Conservation (phyloP, 345 rosid genomes). For the Crucihimalaya himalaica region DNA sequence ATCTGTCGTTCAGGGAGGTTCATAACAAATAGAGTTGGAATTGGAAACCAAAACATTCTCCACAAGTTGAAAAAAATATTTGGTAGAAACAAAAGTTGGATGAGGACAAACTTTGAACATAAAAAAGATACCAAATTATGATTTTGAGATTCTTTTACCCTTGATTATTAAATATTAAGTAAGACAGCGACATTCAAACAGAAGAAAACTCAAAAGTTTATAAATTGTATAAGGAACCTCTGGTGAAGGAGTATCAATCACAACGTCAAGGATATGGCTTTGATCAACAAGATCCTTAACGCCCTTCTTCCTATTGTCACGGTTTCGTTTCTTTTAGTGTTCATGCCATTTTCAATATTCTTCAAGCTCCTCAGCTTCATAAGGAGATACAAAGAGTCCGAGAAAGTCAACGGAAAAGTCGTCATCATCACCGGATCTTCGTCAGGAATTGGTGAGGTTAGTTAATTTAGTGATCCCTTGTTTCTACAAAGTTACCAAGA, state of each 20-base stretch:
- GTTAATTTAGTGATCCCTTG: neutral
- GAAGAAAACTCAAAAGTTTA: neutral
- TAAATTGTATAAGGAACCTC: neutral
- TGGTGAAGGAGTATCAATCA: neutral
- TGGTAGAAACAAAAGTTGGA: neutral
- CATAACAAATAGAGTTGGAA: neutral
- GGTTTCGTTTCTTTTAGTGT: constrained; percentile 40
- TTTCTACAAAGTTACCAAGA: neutral
- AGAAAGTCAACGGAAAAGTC: constrained; percentile 51
- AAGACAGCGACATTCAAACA: constrained; percentile 10
- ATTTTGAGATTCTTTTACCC: neutral
- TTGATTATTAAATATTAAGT: neutral
- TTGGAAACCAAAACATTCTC: neutral
- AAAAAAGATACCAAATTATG: constrained; percentile 2
- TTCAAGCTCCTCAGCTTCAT: constrained; percentile 39
- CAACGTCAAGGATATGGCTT: constrained; percentile 36
- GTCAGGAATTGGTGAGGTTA: constrained; percentile 68
- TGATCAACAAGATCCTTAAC: constrained; percentile 47
- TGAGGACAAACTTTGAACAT: constrained; percentile 3
- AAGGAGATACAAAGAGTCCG: constrained; percentile 28
- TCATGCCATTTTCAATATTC: constrained; percentile 44
- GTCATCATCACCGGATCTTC: constrained; percentile 60
- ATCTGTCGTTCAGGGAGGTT: neutral
- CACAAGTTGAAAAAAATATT: neutral
- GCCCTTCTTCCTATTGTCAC: constrained; percentile 45